phyloP scores from a whole-genome alignment of 192 early-diverging fungal species.

The Spinellus fusiger region DNA sequence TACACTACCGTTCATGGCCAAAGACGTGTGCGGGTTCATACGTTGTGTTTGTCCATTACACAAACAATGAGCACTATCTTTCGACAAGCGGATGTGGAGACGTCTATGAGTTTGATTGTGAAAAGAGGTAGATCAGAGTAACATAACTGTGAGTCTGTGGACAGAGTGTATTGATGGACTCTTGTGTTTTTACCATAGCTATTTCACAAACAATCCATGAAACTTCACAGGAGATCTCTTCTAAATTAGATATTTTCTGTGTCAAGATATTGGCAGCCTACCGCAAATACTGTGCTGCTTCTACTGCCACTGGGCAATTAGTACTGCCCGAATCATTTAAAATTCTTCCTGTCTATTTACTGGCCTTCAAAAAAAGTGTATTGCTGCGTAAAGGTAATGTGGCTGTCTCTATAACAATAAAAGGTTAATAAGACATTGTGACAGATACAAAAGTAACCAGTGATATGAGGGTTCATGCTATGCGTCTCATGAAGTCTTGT shows the following conservation, averaged over 20 bases:
- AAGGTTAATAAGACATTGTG: background rate
- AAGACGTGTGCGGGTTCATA: conserved; percentile 90
- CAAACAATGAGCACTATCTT: conserved; percentile 76
- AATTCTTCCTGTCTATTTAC: conserved; percentile 80
- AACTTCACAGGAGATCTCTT: conserved; percentile 69
- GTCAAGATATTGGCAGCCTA: conserved; percentile 87
- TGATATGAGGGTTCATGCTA: conserved; percentile 75
- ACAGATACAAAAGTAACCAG: conserved; percentile 50
- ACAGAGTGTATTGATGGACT: background rate
- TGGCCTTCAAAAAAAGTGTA: conserved; percentile 77
- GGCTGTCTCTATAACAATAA: background rate
- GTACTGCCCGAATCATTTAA: conserved; percentile 97
- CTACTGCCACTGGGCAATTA: conserved; percentile 86
- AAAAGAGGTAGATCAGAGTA: conserved; percentile 53
- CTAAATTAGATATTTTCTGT: conserved; percentile 79
- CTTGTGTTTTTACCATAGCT: conserved; percentile 37
- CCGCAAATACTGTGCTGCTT: conserved; percentile 84
- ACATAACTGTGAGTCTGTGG: background rate
- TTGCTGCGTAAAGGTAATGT: conserved; percentile 65
- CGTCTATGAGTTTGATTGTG: conserved; percentile 78
- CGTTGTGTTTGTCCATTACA: conserved; percentile 73
- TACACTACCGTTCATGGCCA: conserved; percentile 89
- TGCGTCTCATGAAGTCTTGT: conserved; percentile 73
- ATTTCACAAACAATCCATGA: conserved; percentile 64
- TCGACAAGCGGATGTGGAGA: conserved; percentile 87